A percentile compares a stretch with the other conserved stretches of the same genome.
phyloP scores from a whole-genome alignment of 768 basidiomycete genomes.

The Rhizopogon vinicolor region DNA sequence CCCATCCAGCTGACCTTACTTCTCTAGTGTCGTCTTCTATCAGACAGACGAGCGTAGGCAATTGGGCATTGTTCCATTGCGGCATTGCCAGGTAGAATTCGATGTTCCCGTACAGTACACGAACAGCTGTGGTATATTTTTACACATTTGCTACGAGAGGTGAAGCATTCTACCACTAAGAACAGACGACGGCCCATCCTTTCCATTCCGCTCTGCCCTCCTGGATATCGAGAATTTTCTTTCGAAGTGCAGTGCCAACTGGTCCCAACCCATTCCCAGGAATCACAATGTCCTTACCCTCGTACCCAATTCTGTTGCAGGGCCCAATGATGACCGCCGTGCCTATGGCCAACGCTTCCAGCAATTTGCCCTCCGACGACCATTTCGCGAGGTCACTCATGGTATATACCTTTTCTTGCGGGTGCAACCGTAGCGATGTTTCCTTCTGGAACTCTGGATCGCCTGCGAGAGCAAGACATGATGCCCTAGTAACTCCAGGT shows the following conservation, averaged over 20 bases:
- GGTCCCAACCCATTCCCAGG: constrained; percentile 48
- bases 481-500: constrained; percentile 88
- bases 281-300: constrained; percentile 56
- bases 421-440: constrained; percentile 28
- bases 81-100: no score
- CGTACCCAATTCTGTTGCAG: constrained; percentile 69
- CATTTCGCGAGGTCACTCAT: constrained; percentile 54
- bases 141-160: no score
- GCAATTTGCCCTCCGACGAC: constrained; percentile 54
- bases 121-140: no score
- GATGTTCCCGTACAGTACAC: no score
- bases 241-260: constrained; percentile 67
- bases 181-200: constrained; percentile 55
- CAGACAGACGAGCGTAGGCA: no score
- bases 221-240: constrained; percentile 74
- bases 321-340: constrained; percentile 77
- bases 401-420: constrained; percentile 58
- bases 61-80: no score
- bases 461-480: constrained; percentile 66
- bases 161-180: background rate
- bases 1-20: no score
- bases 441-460: constrained; percentile 46
- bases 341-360: constrained; percentile 84
- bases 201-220: constrained; percentile 59
- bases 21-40: no score